Base-by-base conservation (phyloP, 768 basidiomycete genomes). In the Hygrophoropsis aurantiaca region DNA sequence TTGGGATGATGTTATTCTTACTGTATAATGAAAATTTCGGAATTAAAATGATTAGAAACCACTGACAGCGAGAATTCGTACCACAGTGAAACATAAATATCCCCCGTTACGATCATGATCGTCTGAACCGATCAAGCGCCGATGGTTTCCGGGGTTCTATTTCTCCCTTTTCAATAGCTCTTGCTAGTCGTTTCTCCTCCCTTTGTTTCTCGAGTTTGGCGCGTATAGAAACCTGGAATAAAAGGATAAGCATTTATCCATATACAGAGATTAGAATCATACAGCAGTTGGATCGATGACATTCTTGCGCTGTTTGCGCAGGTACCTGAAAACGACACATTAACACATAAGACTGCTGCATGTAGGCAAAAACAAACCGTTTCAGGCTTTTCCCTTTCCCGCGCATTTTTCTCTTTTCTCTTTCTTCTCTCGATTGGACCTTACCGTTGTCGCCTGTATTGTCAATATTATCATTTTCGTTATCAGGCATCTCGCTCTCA, bases 241-340 rank as follows among this genome's bases (percentile, higher is more conserved):
- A 37, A 43, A 27, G 34, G 15, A 33, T 18, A 19, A 0, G 3
- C 42, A 1, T 42, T 26, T 40, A 1, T 13, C 20, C 35, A 9
- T 2, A 56, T 44, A 56, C 23, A 25, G 23, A 11, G 6, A 5
- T 33, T 13, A 8, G 23, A 38, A 11, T 71, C 79, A 45, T 46
- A 90, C 87, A 19, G 79, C 75, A 19, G 78, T 75, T 19, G 91
- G 90, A 62, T 97, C 94, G 52, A 97, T 81, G 40, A 97, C 90
- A 59, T 97, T 97, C 74, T 94, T 93, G 63, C 91, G 82, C 67
- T 95, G 89, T 73, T 94, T 97, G 58, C 90, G 78, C 52, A 97
- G 65, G 64, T 82, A 88, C 38, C 79, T 81, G 42, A 21, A 21
- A 13, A 16, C 35, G 42, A 11, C 27, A 18, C 13, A 42, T 13